phyloP scores from a whole-genome alignment of 192 early-diverging fungal species.

The Coemansia sp. region DNA sequence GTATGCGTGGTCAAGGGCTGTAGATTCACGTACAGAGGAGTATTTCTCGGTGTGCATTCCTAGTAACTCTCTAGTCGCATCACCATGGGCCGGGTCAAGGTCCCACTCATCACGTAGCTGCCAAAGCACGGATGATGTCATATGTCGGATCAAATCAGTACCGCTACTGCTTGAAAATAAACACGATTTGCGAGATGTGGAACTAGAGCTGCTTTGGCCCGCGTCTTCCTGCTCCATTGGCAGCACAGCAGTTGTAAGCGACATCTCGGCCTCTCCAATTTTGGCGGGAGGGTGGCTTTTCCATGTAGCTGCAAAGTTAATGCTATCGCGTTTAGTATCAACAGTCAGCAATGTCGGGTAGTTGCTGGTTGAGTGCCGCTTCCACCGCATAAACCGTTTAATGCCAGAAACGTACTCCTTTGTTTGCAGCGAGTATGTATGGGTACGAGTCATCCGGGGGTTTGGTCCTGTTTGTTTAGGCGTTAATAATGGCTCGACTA shows the following conservation, averaged over 20 bases:
- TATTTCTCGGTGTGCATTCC: no score
- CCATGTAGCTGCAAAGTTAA: no score
- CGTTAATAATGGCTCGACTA: constrained; percentile 41
- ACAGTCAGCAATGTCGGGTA: background rate
- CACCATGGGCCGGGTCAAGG: constrained; percentile 35
- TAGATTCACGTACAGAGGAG: no score
- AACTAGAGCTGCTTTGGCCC: constrained; percentile 20
- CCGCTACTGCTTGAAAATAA: constrained; percentile 21
- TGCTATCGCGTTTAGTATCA: no score
- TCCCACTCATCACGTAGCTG: constrained; percentile 55
- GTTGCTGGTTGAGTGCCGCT: constrained; percentile 12
- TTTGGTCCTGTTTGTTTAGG: background rate
- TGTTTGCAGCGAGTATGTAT: constrained; percentile 18
- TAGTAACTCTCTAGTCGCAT: no score
- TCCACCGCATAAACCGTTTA: constrained; percentile 23
- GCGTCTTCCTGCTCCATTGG: background rate
- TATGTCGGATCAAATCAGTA: constrained; percentile 25
- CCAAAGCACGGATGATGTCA: constrained; percentile 37
- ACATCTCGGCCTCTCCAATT: no score
- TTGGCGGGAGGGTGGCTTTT: no score
- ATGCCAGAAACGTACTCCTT: constrained; percentile 29
- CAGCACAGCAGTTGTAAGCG: no score
- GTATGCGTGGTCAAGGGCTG: constrained; percentile 25
- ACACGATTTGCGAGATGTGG: constrained; percentile 25
- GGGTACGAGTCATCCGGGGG: no score